These are phyloP conservation scores for Zygoascus hellenicus DNA, from an alignment of 1,139 yeast genomes.

Conservation along the genomic window DNA sequence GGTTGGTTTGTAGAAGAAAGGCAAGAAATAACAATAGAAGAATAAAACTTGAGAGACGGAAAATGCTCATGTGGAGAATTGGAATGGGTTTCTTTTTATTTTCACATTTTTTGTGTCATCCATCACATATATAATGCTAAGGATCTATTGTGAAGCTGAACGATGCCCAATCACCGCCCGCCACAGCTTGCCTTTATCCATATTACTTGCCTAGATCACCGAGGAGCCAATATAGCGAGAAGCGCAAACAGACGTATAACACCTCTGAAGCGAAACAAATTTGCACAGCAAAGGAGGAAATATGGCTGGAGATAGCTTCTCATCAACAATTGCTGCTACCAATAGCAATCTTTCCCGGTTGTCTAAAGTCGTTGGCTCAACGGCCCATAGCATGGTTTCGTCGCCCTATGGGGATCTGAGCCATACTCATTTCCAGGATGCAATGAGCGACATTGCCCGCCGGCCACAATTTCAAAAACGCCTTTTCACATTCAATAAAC, in stretches of 20 bases:
- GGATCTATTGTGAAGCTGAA: too few species aligned
- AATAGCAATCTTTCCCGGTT: conserved; percentile 34
- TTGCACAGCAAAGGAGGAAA: not conserved
- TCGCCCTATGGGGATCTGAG: conserved; percentile 37
- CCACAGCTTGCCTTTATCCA: too few species aligned
- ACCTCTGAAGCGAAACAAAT: not conserved
- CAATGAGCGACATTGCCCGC: conserved; percentile 42
- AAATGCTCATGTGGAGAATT: too few species aligned
- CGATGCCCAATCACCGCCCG: too few species aligned
- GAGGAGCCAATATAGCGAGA: not conserved
- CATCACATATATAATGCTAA: too few species aligned
- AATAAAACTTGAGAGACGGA: too few species aligned
- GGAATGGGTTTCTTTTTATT: too few species aligned
- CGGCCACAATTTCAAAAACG: conserved; percentile 35
- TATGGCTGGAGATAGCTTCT: conserved; percentile 19
- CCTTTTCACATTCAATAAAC: conserved; percentile 33
- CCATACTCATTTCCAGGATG: conserved; percentile 42
- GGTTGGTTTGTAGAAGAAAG: too few species aligned
- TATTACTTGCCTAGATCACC: too few species aligned
- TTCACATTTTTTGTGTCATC: too few species aligned
- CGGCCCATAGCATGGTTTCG: conserved; percentile 32
- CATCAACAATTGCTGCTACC: conserved; percentile 36
- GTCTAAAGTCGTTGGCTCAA: conserved; percentile 36
- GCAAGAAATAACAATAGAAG: too few species aligned
- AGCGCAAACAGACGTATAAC: not conserved